Percentiles rank a stretch among this genome's conserved stretches.
Conservation (phyloP, 1,284 basidiomycete genomes). For the Tilletia setariae region DNA sequence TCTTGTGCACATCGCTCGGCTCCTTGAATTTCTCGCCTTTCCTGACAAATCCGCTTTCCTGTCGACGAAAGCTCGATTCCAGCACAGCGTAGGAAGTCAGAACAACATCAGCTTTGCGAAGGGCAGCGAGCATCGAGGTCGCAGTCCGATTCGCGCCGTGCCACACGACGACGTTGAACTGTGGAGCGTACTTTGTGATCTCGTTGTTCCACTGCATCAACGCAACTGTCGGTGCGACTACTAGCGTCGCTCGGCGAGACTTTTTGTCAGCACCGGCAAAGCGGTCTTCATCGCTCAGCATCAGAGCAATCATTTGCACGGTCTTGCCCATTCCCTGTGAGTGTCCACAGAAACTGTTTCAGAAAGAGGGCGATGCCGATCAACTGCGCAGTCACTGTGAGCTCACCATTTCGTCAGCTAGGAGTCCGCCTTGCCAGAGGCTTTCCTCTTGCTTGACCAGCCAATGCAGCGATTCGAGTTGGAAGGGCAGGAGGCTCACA, state of each 20-base stretch:
- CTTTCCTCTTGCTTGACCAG: constrained; percentile 90
- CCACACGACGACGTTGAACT: constrained; percentile 74
- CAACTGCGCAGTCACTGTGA: not conserved
- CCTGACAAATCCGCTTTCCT: constrained; percentile 84
- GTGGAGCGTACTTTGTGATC: constrained; percentile 64
- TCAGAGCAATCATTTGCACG: constrained; percentile 89
- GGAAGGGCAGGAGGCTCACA: constrained; percentile 63
- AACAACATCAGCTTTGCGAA: constrained; percentile 81
- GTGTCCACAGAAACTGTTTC: constrained; percentile 19
- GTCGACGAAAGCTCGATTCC: constrained; percentile 88
- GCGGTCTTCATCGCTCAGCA: constrained; percentile 62
- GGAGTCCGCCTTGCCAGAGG: constrained; percentile 84
- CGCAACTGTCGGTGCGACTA: constrained; percentile 86
- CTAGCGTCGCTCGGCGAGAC: constrained; percentile 72
- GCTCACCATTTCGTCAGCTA: constrained; percentile 71
- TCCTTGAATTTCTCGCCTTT: constrained; percentile 83
- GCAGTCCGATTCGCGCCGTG: constrained; percentile 67
- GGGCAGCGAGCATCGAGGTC: constrained; percentile 63
- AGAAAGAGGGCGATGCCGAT: constrained; percentile 28
- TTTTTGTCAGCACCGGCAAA: constrained; percentile 57
- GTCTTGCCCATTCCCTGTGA: constrained; percentile 87
- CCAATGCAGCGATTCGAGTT: constrained; percentile 91
- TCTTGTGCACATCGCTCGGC: constrained; percentile 76
- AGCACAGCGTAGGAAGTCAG: constrained; percentile 66
- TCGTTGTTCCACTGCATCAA: constrained; percentile 99